A percentile compares a stretch with the other conserved stretches of the same genome.
phyloP scores from a whole-genome alignment of 2,329 filamentous ascomycete genomes.

The Drechslerella dactyloides region DNA sequence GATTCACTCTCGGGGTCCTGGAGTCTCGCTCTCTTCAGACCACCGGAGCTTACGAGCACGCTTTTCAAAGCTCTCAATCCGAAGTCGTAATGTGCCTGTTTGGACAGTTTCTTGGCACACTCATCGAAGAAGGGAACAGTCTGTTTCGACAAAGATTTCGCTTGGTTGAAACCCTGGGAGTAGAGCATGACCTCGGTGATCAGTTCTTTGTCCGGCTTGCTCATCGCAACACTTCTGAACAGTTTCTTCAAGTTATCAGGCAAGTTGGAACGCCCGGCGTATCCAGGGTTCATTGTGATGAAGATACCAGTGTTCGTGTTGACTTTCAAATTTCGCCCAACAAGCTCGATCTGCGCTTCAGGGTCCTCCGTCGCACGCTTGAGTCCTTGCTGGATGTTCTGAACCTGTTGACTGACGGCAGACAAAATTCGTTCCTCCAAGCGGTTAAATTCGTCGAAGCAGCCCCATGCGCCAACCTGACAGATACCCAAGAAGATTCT shows the following conservation, averaged over 20 bases:
- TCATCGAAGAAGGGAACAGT: constrained; percentile 98
- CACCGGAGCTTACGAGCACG: constrained; percentile 95
- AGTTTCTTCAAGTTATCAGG: constrained; percentile 99
- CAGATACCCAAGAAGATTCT: constrained; percentile 99
- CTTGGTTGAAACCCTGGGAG: constrained; percentile 97
- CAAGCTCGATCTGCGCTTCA: constrained; percentile 88
- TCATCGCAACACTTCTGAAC: constrained; percentile 99
- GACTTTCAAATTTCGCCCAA: constrained; percentile 86
- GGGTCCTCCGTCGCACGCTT: constrained; percentile 82
- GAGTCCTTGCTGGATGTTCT: constrained; percentile 96
- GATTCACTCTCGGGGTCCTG: constrained; percentile 51
- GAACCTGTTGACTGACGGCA: constrained; percentile 97
- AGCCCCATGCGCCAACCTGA: constrained; percentile 98
- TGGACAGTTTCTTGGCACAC: constrained; percentile 79
- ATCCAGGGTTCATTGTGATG: constrained; percentile 99
- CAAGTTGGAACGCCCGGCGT: constrained; percentile 95
- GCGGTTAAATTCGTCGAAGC: constrained; percentile 99
- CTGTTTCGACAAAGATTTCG: constrained; percentile 89
- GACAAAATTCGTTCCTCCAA: constrained; percentile 97
- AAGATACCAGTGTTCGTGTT: constrained; percentile 96
- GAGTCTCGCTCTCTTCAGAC: constrained; percentile 76
- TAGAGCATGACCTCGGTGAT: constrained; percentile 99
- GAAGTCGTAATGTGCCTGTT: constrained; percentile 99
- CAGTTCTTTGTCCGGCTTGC: constrained; percentile 98
- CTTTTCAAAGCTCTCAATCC: constrained; percentile 97